phyloP scores from a whole-genome alignment of 208 protist species.

The Porcisia hertigi region DNA sequence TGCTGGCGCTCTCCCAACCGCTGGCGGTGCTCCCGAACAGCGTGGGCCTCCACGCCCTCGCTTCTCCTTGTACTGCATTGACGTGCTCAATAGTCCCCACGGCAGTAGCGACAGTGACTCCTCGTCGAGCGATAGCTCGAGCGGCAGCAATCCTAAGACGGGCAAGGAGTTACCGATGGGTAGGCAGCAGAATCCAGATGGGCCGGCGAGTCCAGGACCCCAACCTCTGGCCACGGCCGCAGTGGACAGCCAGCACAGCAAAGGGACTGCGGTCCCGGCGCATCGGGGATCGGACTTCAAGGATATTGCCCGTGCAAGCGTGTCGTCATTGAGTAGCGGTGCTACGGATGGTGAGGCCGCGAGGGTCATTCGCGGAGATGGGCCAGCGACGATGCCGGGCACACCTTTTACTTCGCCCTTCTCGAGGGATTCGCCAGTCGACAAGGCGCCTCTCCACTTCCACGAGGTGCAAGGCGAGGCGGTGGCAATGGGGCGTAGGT shows the following conservation, averaged over 20 bases:
- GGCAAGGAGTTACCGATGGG: slow-evolving; percentile 9
- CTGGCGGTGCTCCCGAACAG: background rate
- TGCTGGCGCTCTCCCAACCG: background rate
- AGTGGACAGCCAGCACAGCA: background rate
- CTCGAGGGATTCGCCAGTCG: background rate
- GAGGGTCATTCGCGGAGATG: slow-evolving; percentile 5
- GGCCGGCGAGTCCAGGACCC: background rate
- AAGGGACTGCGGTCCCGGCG: background rate
- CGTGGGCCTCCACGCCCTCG: background rate
- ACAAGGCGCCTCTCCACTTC: background rate
- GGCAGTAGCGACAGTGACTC: slow-evolving; percentile 27
- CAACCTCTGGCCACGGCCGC: background rate
- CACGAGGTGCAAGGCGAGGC: slow-evolving; percentile 2
- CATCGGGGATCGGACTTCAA: slow-evolving; percentile 42
- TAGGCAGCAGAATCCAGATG: slow-evolving; percentile 7
- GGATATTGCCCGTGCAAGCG: background rate
- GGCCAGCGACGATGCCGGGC: background rate
- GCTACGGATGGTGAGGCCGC: background rate
- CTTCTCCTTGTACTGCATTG: slow-evolving; percentile 27
- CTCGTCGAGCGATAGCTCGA: slow-evolving; percentile 10
- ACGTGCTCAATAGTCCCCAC: slow-evolving; percentile 32
- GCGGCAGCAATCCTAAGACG: background rate
- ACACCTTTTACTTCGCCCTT: background rate
- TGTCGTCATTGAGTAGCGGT: background rate
- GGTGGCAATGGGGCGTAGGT: slow-evolving; percentile 13